phyloP scores from a whole-genome alignment of 345 rosid species.

The Syzygium oleosum region DNA sequence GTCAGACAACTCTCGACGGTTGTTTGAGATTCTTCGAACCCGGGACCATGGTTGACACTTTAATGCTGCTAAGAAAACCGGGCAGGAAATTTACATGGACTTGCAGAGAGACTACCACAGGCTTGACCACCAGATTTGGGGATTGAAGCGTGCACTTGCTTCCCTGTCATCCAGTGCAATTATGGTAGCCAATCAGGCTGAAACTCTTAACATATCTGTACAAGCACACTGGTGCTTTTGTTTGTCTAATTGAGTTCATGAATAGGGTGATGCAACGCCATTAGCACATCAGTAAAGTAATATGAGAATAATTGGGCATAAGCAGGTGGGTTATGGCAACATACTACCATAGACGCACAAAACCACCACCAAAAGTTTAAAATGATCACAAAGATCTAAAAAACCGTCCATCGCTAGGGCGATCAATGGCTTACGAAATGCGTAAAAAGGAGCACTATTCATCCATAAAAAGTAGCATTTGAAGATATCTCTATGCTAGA shows the following conservation, averaged over 20 bases:
- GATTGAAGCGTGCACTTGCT: neutral
- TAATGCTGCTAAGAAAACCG: constrained; percentile 9
- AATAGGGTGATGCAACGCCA: neutral
- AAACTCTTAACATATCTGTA: neutral
- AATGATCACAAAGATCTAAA: neutral
- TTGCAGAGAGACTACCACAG: constrained; percentile 35
- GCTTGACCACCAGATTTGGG: neutral
- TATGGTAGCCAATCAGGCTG: constrained; percentile 23
- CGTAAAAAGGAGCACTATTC: too few relatives aligned
- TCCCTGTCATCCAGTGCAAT: constrained; percentile 7
- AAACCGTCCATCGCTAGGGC: neutral
- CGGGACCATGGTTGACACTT: constrained; percentile 25
- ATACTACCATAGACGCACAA: neutral
- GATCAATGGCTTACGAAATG: neutral
- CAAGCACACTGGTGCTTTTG: neutral
- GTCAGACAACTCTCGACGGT: constrained; percentile 32
- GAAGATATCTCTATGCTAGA: neutral
- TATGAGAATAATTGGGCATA: neutral
- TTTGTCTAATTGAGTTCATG: neutral
- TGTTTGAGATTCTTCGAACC: constrained; percentile 18
- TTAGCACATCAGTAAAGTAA: neutral
- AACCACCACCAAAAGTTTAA: neutral
- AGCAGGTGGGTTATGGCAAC: neutral
- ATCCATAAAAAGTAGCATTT: neutral
- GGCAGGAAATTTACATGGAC: constrained; percentile 29